Conservation (phyloP, 257 asterid species). For the Eustoma russellianum region DNA sequence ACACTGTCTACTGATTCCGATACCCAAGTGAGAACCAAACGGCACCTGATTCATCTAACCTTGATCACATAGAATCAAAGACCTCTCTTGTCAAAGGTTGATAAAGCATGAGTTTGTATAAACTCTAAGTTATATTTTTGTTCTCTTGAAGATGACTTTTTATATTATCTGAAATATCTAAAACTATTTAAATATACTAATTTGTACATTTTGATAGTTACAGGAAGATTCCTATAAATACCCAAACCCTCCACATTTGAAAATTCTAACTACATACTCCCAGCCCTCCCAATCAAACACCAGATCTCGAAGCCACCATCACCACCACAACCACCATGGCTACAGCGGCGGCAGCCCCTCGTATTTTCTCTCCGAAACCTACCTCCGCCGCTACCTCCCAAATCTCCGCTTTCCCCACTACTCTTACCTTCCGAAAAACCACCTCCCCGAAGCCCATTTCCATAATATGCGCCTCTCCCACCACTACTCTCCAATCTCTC, state of each 20-base stretch:
- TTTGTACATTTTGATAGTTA: too few relatives aligned
- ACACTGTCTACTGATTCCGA: too few relatives aligned
- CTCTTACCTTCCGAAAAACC: constrained; percentile 17
- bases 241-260: neutral
- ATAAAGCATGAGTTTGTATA: too few relatives aligned
- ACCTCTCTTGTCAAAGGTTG: too few relatives aligned
- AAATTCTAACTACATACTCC: neutral
- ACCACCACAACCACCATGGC: constrained; percentile 11
- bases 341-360: constrained; percentile 36
- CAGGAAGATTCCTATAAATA: neutral
- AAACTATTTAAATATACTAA: too few relatives aligned
- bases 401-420: constrained; percentile 37
- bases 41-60: too few relatives aligned
- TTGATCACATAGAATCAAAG: too few relatives aligned
- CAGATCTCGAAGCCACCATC: neutral
- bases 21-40: too few relatives aligned
- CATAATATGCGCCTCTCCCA: constrained; percentile 32
- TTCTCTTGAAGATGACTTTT: too few relatives aligned
- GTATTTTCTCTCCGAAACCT: constrained; percentile 23
- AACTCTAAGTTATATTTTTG: too few relatives aligned
- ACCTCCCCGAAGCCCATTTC: constrained; percentile 19
- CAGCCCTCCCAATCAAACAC: constrained; percentile 6
- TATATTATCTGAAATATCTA: too few relatives aligned
- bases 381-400: constrained; percentile 25
- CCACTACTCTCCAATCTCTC: constrained; percentile 30